These are phyloP conservation scores for Novakomyces olei DNA, from an alignment of 805 yeast genomes.

Conservation along the genomic window DNA sequence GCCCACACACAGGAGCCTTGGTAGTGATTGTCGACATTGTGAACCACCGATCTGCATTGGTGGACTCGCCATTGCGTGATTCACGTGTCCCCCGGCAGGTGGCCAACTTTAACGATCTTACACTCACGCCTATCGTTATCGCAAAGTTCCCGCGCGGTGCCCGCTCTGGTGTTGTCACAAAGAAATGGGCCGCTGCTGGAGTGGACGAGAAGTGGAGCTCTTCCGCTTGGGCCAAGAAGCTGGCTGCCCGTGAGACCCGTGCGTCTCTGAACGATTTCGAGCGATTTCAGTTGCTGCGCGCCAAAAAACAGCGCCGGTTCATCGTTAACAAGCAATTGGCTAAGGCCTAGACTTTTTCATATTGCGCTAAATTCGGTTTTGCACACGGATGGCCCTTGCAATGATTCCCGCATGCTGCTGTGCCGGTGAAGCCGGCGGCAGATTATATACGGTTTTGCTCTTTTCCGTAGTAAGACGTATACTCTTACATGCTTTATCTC, in stretches of 20 bases:
- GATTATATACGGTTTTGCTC: no score
- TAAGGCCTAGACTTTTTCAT: conserved; percentile 1
- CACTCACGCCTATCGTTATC: conserved; percentile 78
- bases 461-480: no score
- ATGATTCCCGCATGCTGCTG: no score
- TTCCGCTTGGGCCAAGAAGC: conserved; percentile 94
- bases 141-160: conserved; percentile 77
- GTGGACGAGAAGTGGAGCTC: conserved; percentile 77
- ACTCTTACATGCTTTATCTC: no score
- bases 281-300: conserved; percentile 96
- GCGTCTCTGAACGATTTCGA: conserved; percentile 85
- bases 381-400: no score
- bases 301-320: conserved; percentile 56
- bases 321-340: conserved; percentile 1
- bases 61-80: not conserved
- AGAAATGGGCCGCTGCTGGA: conserved; percentile 85
- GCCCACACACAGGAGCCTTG: conserved; percentile 40
- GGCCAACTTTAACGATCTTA: conserved; percentile 63
- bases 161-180: conserved; percentile 59
- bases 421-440: no score
- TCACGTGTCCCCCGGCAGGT: conserved; percentile 80
- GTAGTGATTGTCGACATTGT: conserved; percentile 97
- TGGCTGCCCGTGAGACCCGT: conserved; percentile 87
- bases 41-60: conserved; percentile 61
- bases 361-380: no score